phyloP scores from a whole-genome alignment of 2,329 filamentous ascomycete species.

The Sodiomyces alkalinus region DNA sequence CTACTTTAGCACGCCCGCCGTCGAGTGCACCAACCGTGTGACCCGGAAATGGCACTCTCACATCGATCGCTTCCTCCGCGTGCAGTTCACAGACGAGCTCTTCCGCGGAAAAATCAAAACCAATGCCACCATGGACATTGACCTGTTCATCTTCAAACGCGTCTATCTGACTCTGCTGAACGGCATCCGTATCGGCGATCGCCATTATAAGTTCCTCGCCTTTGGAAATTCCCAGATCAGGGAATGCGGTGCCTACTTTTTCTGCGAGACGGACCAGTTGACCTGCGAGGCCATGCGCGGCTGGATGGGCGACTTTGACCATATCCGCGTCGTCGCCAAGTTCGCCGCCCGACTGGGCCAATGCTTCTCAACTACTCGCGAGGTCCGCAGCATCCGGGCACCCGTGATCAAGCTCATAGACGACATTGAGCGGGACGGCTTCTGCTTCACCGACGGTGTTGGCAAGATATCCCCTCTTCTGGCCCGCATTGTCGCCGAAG shows the following conservation, averaged over 20 bases:
- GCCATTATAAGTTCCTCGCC: conserved; percentile 77
- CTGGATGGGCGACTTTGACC: conserved; percentile 75
- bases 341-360: conserved; percentile 81
- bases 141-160: conserved; percentile 59
- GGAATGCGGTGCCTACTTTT: conserved; percentile 87
- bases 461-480: conserved; percentile 78
- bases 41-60: conserved; percentile 54
- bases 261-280: conserved; percentile 52
- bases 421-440: conserved; percentile 55
- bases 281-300: conserved; percentile 62
- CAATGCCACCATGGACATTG: conserved; percentile 33
- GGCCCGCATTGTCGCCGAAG: conserved; percentile 55
- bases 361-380: conserved; percentile 85
- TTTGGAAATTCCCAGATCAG: conserved; percentile 93
- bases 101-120: conserved; percentile 43
- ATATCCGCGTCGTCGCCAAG: conserved; percentile 77
- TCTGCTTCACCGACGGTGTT: conserved; percentile 80
- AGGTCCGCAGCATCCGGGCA: conserved; percentile 49
- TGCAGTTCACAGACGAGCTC: conserved; percentile 80
- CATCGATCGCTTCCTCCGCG: conserved; percentile 69
- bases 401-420: conserved; percentile 43
- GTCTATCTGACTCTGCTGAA: conserved; percentile 57
- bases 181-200: conserved; percentile 70
- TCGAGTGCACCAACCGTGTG: conserved; percentile 82
- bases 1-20: conserved; percentile 57